Evolutionary conservation across 2,329 filamentous ascomycete species (phyloP).

Genomic region (Dactylellina drechsleri): DNA sequence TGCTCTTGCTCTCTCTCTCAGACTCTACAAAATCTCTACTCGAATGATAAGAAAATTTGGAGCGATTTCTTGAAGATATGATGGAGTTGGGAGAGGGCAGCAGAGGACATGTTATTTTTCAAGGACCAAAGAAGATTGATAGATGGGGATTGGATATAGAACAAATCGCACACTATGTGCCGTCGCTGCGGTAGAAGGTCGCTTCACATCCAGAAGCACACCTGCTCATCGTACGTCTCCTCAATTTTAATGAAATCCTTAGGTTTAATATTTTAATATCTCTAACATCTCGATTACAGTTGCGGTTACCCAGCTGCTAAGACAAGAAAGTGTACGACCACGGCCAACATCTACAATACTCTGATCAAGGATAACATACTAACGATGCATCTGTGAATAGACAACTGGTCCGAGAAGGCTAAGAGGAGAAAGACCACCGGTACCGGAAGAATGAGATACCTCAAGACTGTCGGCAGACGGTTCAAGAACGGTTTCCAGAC

Average conservation of each 20-base stretch:
- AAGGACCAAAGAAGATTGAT: slow-evolving; percentile 26
- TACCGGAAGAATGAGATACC: slow-evolving; percentile 92
- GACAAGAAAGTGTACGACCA: slow-evolving; percentile 93
- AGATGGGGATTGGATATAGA: slow-evolving; percentile 61
- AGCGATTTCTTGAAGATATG: neutral
- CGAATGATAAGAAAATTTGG: neutral
- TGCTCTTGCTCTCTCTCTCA: slow-evolving; percentile 10
- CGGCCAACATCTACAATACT: neutral
- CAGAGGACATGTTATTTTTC: neutral
- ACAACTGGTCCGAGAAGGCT: slow-evolving; percentile 99
- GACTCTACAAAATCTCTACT: slow-evolving; percentile 34
- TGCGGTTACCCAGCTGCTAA: slow-evolving; percentile 98
- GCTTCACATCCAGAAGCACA: slow-evolving; percentile 99
- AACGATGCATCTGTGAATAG: slow-evolving; percentile 65
- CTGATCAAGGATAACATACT: slow-evolving; percentile 45
- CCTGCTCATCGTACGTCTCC: slow-evolving; percentile 73
- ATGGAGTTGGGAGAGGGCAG: neutral
- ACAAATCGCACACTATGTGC: slow-evolving; percentile 98
- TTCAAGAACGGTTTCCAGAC: slow-evolving; percentile 99
- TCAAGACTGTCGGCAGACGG: slow-evolving; percentile 89
- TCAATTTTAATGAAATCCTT: too few relatives aligned
- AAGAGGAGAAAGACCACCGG: slow-evolving; percentile 99
- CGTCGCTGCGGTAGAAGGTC: slow-evolving; percentile 97
- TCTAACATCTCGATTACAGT: slow-evolving; percentile 61
- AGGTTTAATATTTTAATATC: neutral